Percentiles rank a stretch among this genome's conserved stretches.
phyloP scores from a whole-genome alignment of 192 early-diverging fungal genomes.

The Coemansia sp. region DNA sequence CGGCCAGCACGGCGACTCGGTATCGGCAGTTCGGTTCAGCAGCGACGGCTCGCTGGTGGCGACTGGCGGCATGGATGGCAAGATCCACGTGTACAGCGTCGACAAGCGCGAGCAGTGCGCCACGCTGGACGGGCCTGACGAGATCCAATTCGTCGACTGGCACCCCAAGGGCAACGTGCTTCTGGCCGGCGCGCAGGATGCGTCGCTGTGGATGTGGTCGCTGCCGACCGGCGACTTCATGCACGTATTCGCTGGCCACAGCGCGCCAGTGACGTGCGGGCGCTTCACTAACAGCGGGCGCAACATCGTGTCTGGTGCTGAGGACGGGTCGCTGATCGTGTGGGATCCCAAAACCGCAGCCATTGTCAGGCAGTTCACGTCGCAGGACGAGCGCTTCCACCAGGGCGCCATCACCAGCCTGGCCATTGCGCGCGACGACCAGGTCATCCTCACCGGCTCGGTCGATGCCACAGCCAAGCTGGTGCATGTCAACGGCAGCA shows the following conservation, averaged over 20 bases:
- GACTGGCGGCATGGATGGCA: slow-evolving; percentile 95
- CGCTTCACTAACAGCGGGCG: slow-evolving; percentile 92
- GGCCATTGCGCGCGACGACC: slow-evolving; percentile 72
- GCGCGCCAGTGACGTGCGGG: slow-evolving; percentile 81
- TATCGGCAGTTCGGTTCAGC: slow-evolving; percentile 80
- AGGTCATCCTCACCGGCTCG: slow-evolving; percentile 80
- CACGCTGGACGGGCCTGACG: slow-evolving; percentile 84
- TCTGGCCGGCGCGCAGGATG: slow-evolving; percentile 85
- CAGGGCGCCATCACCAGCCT: slow-evolving; percentile 74
- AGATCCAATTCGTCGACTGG: slow-evolving; percentile 95
- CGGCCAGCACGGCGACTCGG: slow-evolving; percentile 85
- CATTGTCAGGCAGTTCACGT: slow-evolving; percentile 62
- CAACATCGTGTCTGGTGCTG: slow-evolving; percentile 78
- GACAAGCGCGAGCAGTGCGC: slow-evolving; percentile 21
- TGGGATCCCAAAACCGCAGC: slow-evolving; percentile 94
- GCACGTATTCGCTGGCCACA: slow-evolving; percentile 92
- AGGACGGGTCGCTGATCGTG: slow-evolving; percentile 78
- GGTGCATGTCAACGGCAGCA: slow-evolving; percentile 78
- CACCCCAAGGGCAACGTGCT: slow-evolving; percentile 92
- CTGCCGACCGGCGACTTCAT: slow-evolving; percentile 87
- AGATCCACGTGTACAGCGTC: slow-evolving; percentile 63
- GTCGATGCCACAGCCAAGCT: slow-evolving; percentile 76
- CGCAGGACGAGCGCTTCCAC: slow-evolving; percentile 86
- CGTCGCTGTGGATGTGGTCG: slow-evolving; percentile 96
- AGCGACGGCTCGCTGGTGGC: slow-evolving; percentile 82